These are phyloP conservation scores for Yamadazyma akitaensis DNA, from an alignment of 805 yeast genomes.

Conservation along the genomic window DNA sequence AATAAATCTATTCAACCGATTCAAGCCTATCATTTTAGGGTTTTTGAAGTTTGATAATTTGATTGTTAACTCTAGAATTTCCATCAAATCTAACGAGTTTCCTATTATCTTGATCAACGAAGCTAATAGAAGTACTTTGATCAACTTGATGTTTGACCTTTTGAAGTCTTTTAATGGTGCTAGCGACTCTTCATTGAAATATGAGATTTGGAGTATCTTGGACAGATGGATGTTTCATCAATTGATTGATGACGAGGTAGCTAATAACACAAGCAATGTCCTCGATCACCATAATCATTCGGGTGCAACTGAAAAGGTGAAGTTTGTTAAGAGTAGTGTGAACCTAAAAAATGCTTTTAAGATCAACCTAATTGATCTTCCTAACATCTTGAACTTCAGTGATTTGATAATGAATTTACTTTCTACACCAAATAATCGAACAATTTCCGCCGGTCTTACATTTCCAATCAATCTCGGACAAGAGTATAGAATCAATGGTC, in stretches of 20 bases:
- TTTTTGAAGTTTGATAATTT: conserved; percentile 41
- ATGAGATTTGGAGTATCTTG: conserved; percentile 61
- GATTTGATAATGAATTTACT: conserved; percentile 48
- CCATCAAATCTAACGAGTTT: conserved; percentile 15
- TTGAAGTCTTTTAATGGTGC: conserved; percentile 47
- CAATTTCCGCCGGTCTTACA: conserved; percentile 29
- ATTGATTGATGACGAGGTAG: conserved; percentile 7
- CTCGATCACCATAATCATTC: conserved; percentile 1
- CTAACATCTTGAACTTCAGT: conserved; percentile 58
- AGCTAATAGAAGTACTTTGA: conserved; percentile 32
- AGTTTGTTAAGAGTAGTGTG: conserved; percentile 7
- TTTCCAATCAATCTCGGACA: conserved; percentile 66
- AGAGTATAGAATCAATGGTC: conserved; percentile 45
- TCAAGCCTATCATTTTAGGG: conserved; percentile 30
- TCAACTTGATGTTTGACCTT: conserved; percentile 46
- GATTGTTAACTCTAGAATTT: conserved; percentile 17
- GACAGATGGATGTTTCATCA: conserved; percentile 66
- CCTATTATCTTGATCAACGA: conserved; percentile 28
- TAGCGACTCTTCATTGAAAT: conserved; percentile 32
- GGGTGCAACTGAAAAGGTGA: conserved; percentile 2
- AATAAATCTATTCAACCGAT: conserved; percentile 27
- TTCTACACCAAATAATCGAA: conserved; percentile 31
- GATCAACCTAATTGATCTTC: conserved; percentile 45
- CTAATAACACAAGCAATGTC: background rate
- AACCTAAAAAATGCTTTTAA: conserved; percentile 27